Conservation (phyloP, 1,284 basidiomycete genomes). For the Cystobasidium slooffiae region DNA sequence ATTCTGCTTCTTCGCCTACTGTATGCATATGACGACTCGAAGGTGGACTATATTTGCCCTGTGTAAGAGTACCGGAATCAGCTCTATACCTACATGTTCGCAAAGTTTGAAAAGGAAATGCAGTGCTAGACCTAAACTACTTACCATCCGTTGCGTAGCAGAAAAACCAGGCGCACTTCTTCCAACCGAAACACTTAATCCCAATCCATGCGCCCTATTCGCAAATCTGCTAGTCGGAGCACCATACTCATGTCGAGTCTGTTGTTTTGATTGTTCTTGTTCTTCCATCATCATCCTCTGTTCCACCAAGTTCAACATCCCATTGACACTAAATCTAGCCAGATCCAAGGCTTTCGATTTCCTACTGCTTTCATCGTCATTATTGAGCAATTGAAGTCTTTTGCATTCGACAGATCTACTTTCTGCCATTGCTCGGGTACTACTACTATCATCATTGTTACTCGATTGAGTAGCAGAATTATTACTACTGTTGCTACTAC, state of each 20-base stretch:
- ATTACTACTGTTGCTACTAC: no score
- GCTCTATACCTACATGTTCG: no score
- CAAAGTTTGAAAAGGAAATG: no score
- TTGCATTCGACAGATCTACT: no score
- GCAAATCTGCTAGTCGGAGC: no score
- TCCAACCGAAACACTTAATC: no score
- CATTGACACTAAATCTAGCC: constrained; percentile 35
- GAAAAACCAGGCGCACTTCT: no score
- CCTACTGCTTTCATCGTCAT: neutral
- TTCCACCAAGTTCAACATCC: constrained; percentile 36
- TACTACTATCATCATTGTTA: neutral
- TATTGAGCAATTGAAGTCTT: no score
- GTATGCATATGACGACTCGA: constrained; percentile 7
- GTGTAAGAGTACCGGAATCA: neutral
- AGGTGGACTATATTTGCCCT: neutral
- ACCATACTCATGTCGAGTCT: neutral
- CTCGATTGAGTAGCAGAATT: no score
- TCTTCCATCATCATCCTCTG: constrained; percentile 24
- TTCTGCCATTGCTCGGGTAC: neutral
- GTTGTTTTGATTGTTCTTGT: neutral
- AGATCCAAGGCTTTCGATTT: constrained; percentile 17
- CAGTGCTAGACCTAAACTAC: no score
- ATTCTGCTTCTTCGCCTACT: constrained; percentile 25
- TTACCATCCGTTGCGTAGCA: no score
- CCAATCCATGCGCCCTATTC: no score